phyloP scores from a whole-genome alignment of 306 rosid genomes.

The Sesbania bispinosa region DNA sequence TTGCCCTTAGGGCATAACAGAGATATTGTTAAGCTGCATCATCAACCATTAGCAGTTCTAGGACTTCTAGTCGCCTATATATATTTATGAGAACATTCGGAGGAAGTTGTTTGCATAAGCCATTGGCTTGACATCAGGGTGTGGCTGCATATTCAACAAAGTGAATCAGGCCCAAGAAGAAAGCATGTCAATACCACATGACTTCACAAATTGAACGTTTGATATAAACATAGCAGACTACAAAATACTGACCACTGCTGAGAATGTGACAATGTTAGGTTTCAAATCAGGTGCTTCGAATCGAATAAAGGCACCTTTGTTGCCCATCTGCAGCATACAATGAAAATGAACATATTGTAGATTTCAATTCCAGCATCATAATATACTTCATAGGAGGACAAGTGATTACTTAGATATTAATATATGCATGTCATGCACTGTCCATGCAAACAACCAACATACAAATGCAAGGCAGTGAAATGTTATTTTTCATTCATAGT shows the following conservation, averaged over 20 bases:
- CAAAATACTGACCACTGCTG: conserved; percentile 77
- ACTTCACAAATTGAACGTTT: not conserved
- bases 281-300: conserved; percentile 87
- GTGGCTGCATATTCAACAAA: conserved; percentile 64
- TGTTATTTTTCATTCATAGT: not conserved
- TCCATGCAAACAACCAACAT: not conserved
- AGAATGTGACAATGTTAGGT: conserved; percentile 82
- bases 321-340: conserved; percentile 82
- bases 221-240: not conserved
- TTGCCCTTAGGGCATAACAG: conserved; percentile 28
- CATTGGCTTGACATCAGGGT: conserved; percentile 98
- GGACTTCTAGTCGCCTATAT: conserved; percentile 27
- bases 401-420: not conserved
- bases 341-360: not conserved
- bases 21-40: conserved; percentile 19
- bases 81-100: conserved; percentile 58
- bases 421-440: not conserved
- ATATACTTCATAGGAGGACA: not conserved
- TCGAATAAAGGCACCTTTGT: conserved; percentile 98
- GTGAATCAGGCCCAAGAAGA: not conserved
- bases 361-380: not conserved
- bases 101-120: conserved; percentile 97
- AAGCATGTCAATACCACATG: not conserved
- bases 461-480: not conserved
- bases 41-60: conserved; percentile 27